phyloP scores from a whole-genome alignment of 768 basidiomycete genomes.

The Cystobasidium tubakii region DNA sequence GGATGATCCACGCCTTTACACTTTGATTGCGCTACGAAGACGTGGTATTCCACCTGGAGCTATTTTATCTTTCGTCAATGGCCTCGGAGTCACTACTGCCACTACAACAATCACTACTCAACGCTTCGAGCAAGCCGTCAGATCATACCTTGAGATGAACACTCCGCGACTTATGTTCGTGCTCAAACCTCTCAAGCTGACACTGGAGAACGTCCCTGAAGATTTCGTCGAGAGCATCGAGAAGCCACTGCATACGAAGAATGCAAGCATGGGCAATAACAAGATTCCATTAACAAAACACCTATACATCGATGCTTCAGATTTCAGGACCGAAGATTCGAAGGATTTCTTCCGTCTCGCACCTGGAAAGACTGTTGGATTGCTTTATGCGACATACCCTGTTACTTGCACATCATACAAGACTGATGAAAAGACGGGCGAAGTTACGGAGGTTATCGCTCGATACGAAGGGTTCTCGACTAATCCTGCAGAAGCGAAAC shows the following conservation, averaged over 20 bases:
- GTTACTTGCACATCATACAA: conserved; percentile 89
- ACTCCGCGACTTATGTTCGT: conserved; percentile 89
- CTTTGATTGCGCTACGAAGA: conserved; percentile 86
- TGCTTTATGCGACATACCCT: conserved; percentile 86
- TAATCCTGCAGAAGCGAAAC: conserved; percentile 54
- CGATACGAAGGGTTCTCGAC: conserved; percentile 56
- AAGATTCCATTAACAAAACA: conserved; percentile 77
- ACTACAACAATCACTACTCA: conserved; percentile 73
- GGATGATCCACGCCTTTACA: conserved; percentile 97
- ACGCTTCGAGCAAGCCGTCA: conserved; percentile 82
- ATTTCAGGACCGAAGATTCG: conserved; percentile 78
- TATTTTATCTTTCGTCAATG: conserved; percentile 83
- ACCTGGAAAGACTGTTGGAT: conserved; percentile 92
- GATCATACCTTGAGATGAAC: conserved; percentile 79
- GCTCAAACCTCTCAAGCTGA: conserved; percentile 78
- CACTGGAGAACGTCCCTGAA: conserved; percentile 80
- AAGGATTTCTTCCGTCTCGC: conserved; percentile 97
- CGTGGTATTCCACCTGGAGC: conserved; percentile 96
- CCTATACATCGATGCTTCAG: conserved; percentile 85
- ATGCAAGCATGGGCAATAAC: conserved; percentile 74
- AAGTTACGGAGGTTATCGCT: conserved; percentile 72
- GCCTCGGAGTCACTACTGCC: conserved; percentile 85
- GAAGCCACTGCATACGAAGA: conserved; percentile 90
- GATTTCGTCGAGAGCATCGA: conserved; percentile 76
- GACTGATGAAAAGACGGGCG: conserved; percentile 64